Evolutionary conservation across 805 yeast species (phyloP), one percentile per base, ranked within the genome.

Genomic region (Pichia exigua): DNA sequence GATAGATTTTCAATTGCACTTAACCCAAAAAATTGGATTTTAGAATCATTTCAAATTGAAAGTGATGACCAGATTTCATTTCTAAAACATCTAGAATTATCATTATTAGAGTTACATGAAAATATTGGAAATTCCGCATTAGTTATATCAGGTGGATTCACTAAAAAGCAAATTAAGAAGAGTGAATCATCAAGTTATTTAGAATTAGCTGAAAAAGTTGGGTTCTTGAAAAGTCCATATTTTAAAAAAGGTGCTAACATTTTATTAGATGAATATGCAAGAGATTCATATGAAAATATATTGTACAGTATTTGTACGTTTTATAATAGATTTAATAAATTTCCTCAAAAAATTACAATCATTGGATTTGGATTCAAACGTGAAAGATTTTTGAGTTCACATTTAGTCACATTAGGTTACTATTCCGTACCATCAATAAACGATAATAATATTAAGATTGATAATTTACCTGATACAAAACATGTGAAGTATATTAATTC

Each of bases 231-330:
- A 35, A 45, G 42, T 20, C 47, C 48, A 4, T 42, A 45, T 8
- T 45, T 61, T 26, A 38, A 28, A n/a, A 24, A 15, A 17, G 42
- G 40, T n/a, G 38, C 35, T 4, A 52, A 52, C 13, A 65, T 83
- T 0, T 54, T 71, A 7, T 67, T 81, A 1, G 96, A 87, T 60
- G 91, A 85, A 57, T 83, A 65, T 62, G 89, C 95, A 0, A 68
- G 88, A 41, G 95, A 87, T 64, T 85, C 94, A 1, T 83, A 83
- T 61, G 95, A 87, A 61, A 87, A 87, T 64, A 76, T 87, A 7
- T 54, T 85, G 3, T 85, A 79, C 63, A 79, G 85, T 56, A 57
- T 84, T 2, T 71, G 77, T 38, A 67, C 80, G 48, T 86, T 73
- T 61, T 63, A 74, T 30, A 81, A 82, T 56, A 53, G 73, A 2